These are phyloP conservation scores for Penicillium sp. DNA, from an alignment of 2,329 filamentous ascomycete species.

Conservation along the genomic window DNA sequence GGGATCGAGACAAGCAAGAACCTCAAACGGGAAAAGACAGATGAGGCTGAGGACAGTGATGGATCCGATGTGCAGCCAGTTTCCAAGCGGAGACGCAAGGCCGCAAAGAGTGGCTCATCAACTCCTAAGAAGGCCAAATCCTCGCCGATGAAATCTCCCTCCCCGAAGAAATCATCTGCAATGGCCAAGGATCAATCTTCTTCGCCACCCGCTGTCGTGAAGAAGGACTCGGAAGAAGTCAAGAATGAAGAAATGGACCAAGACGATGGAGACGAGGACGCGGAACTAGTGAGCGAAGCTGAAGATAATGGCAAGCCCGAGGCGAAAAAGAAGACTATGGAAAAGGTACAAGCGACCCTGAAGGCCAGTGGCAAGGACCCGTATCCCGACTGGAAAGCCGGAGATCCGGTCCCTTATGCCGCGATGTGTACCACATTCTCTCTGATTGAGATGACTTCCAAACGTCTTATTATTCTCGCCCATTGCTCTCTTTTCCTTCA, in stretches of 20 bases:
- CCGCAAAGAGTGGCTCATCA: constrained; percentile 42
- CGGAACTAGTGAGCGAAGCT: constrained; percentile 53
- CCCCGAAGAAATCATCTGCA: constrained; percentile 24
- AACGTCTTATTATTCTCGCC: constrained; percentile 83
- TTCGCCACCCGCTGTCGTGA: constrained; percentile 29
- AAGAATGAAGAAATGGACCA: constrained; percentile 36
- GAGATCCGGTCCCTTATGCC: constrained; percentile 88
- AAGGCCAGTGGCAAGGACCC: constrained; percentile 72
- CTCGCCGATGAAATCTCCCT: constrained; percentile 23
- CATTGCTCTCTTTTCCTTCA: constrained; percentile 89
- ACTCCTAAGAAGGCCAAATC: constrained; percentile 24
- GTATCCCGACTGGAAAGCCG: constrained; percentile 94
- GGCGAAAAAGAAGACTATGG: constrained; percentile 72
- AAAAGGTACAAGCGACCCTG: constrained; percentile 79
- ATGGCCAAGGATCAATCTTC: constrained; percentile 23
- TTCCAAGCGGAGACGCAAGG: constrained; percentile 56
- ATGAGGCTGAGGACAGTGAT: constrained; percentile 50
- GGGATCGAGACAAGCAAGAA: constrained; percentile 23
- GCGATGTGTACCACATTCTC: constrained; percentile 95
- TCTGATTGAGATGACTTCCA: constrained; percentile 90
- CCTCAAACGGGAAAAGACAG: constrained; percentile 45
- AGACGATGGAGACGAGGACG: constrained; percentile 42
- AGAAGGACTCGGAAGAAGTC: constrained; percentile 52
- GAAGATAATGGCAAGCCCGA: constrained; percentile 70
- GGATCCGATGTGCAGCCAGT: constrained; percentile 65